These are phyloP conservation scores for Scytalidium sp. DNA, from an alignment of 2,329 filamentous ascomycete species.

Conservation along the genomic window DNA sequence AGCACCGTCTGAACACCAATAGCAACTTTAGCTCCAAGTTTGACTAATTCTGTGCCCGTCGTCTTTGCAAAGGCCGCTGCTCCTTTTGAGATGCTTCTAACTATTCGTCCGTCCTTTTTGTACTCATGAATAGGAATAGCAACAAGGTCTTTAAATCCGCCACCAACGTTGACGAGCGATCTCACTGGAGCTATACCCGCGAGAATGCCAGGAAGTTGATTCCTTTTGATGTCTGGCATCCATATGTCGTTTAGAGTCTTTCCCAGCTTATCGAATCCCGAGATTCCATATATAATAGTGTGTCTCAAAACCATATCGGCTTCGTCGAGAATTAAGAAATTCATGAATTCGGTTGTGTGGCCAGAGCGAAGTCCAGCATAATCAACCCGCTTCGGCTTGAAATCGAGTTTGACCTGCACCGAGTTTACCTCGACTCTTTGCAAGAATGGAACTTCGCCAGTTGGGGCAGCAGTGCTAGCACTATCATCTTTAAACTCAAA, in stretches of 20 bases:
- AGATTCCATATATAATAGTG: conserved; percentile 88
- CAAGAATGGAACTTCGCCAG: conserved; percentile 78
- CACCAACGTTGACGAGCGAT: conserved; percentile 86
- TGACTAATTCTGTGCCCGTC: conserved; percentile 91
- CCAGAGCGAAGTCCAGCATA: conserved; percentile 90
- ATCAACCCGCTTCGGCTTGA: conserved; percentile 97
- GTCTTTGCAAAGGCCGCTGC: conserved; percentile 87
- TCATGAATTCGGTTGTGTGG: conserved; percentile 97
- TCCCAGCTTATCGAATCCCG: conserved; percentile 86
- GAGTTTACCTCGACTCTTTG: conserved; percentile 86
- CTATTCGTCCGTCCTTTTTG: conserved; percentile 85
- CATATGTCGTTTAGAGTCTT: conserved; percentile 92
- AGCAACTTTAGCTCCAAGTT: conserved; percentile 88
- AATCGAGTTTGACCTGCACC: conserved; percentile 83
- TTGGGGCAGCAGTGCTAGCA: conserved; percentile 49
- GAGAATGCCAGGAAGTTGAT: conserved; percentile 85
- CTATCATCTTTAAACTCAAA: conserved; percentile 94
- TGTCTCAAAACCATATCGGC: conserved; percentile 83
- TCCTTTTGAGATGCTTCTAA: conserved; percentile 89
- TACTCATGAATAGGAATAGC: conserved; percentile 92
- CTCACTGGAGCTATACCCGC: conserved; percentile 88
- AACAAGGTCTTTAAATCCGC: conserved; percentile 80
- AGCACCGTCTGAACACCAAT: conserved; percentile 94
- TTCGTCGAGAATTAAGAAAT: conserved; percentile 89
- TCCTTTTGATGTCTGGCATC: conserved; percentile 88